Conservation (phyloP, 1,284 basidiomycete genomes). For the Naganishia albida region DNA sequence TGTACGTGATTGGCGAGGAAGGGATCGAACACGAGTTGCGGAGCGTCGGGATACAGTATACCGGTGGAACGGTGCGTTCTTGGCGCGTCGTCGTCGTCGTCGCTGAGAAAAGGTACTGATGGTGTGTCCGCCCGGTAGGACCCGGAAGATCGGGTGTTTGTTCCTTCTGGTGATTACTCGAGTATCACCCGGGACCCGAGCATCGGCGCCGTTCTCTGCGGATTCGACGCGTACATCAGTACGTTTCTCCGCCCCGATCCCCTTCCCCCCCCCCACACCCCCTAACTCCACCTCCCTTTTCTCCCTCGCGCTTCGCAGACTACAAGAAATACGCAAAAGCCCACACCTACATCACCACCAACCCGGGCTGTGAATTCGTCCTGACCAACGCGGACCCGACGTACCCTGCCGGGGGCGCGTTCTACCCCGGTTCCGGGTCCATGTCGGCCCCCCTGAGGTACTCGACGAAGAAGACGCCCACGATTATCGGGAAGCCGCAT, state of each 20-base stretch:
- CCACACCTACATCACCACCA: constrained; percentile 80
- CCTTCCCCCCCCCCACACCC: constrained; percentile 14
- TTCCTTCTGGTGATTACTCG: constrained; percentile 68
- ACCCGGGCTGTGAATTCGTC: constrained; percentile 80
- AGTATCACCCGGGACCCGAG: constrained; percentile 71
- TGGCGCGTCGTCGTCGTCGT: not conserved
- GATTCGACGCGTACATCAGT: constrained; percentile 62
- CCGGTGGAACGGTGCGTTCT: constrained; percentile 78
- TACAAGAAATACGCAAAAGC: constrained; percentile 94
- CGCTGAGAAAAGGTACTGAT: not conserved
- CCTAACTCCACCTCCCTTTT: constrained; percentile 1
- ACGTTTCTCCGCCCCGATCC: constrained; percentile 30
- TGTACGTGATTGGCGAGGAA: constrained; percentile 91
- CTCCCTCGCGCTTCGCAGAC: constrained; percentile 56
- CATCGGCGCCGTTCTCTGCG: constrained; percentile 88
- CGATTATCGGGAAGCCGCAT: constrained; percentile 88
- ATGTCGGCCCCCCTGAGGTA: constrained; percentile 79
- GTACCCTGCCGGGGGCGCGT: constrained; percentile 74
- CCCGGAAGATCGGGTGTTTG: constrained; percentile 74
- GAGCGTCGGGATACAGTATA: constrained; percentile 74
- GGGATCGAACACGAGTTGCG: constrained; percentile 91
- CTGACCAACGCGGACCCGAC: constrained; percentile 92
- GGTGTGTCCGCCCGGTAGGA: constrained; percentile 60
- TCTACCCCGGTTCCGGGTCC: constrained; percentile 81
- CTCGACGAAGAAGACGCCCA: constrained; percentile 66